Percentiles rank a stretch among this genome's conserved stretches.
Conservation (phyloP, 371 early-diverging fungal species). For the Fennellomyces sp. region DNA sequence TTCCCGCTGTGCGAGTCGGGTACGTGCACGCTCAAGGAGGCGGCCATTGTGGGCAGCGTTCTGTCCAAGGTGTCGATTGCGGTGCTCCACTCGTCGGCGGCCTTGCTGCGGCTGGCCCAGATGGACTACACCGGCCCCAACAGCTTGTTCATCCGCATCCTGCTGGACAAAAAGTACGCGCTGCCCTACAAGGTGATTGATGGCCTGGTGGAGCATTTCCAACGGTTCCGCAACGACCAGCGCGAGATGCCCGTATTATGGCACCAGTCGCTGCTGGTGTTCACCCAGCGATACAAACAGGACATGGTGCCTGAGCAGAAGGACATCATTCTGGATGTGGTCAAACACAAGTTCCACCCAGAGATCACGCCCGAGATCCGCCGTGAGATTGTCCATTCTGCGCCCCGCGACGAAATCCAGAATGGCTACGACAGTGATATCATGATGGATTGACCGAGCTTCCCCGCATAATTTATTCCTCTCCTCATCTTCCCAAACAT, state of each 20-base stretch:
- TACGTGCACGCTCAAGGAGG: slow-evolving; percentile 95
- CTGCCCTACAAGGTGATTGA: slow-evolving; percentile 97
- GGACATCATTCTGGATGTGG: slow-evolving; percentile 83
- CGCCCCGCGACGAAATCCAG: slow-evolving; percentile 64
- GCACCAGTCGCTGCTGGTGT: slow-evolving; percentile 95
- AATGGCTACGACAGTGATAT: slow-evolving; percentile 26
- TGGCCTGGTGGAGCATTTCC: slow-evolving; percentile 92
- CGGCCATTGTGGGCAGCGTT: slow-evolving; percentile 93
- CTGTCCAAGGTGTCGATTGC: slow-evolving; percentile 93
- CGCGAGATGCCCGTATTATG: slow-evolving; percentile 94
- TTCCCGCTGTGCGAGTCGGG: slow-evolving; percentile 96
- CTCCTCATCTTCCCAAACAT: not conserved
- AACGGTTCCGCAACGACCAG: slow-evolving; percentile 82
- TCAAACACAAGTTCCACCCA: slow-evolving; percentile 79
- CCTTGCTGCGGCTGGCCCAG: slow-evolving; percentile 91
- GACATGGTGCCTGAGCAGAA: slow-evolving; percentile 95
- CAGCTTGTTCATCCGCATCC: slow-evolving; percentile 90
- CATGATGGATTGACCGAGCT: slow-evolving; percentile 21
- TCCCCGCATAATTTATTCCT: not conserved
- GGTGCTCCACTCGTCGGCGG: slow-evolving; percentile 94
- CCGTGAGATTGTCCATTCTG: slow-evolving; percentile 78
- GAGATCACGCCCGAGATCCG: slow-evolving; percentile 92
- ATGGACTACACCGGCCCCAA: slow-evolving; percentile 98
- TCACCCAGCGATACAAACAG: slow-evolving; percentile 95
- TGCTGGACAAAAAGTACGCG: slow-evolving; percentile 98